Evolutionary conservation across 2,329 filamentous ascomycete genomes (phyloP), one percentile per base, ranked within the genome.

Genomic region (Lachnum nothofagi): DNA sequence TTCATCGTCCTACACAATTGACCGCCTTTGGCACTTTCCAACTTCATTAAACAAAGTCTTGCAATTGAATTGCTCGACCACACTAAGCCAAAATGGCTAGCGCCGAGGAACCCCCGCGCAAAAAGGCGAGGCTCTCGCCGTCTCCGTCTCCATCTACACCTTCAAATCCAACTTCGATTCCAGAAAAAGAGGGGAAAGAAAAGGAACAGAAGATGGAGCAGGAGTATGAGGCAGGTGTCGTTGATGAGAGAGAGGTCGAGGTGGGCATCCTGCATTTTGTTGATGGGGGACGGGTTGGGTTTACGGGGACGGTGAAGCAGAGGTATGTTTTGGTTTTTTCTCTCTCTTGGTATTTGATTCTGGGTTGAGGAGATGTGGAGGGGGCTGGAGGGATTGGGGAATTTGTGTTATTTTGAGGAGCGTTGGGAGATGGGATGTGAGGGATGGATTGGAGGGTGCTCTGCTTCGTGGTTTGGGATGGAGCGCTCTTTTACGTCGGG

Each of bases 181-280:
- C 48, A 46, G 9, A 58, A 55, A 54, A 42, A 20, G 34, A 33
- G 1, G n/a, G n/a, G 20, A 16, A 2, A 10, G n/a, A 34, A 34
- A 25, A 33, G 29, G 33, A 25, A 37, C n/a, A 34, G 46, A 19
- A 27, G 12, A 17, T 37, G 23, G 17, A 27, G 14, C 14, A 25
- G 16, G 12, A 14, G 25, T 27, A 6, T 27, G 24, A 10, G 25
- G 31, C 19, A 10, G 14, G 22, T 25, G 39, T n/a, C 19, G 5
- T 24, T 35, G 44, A 38, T 43, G 38, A 37, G n/a, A 49, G 42
- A 7, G 65, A 67, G 43, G 51, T 52, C 35, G 46, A 55, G 42
- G 75, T 77, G 46, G 84, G 85, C 23, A 87, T 88, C 56, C 78
- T 77, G 7, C 74, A 79, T 55, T 86, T 79, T 63, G 77, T 85